Conservation (phyloP, 768 basidiomycete species). For the Termitomyces sp. region DNA sequence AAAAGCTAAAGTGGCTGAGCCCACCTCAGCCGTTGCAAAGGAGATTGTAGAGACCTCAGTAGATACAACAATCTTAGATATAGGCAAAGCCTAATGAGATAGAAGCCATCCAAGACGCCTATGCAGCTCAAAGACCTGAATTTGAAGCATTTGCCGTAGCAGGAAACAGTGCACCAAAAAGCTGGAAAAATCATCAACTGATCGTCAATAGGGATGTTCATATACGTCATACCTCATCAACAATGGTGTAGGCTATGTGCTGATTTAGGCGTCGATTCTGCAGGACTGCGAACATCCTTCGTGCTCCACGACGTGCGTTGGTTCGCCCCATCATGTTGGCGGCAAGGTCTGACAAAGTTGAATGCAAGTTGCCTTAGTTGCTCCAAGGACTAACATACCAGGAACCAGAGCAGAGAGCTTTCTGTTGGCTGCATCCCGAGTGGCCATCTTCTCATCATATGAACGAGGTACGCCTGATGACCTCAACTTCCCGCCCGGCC, state of each 20-base stretch:
- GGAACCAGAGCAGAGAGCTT: slow-evolving; percentile 91
- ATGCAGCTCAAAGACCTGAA: background rate
- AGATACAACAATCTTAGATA: slow-evolving; percentile 9
- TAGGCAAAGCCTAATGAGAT: slow-evolving; percentile 8
- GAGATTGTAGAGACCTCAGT: slow-evolving; percentile 3
- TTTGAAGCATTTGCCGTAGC: slow-evolving; percentile 3
- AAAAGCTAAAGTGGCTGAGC: slow-evolving; percentile 20
- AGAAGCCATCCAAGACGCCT: background rate
- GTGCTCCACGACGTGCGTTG: slow-evolving; percentile 89
- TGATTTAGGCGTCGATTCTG: slow-evolving; percentile 95
- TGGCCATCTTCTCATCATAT: slow-evolving; percentile 70
- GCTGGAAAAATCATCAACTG: slow-evolving; percentile 10
- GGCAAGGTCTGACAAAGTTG: slow-evolving; percentile 61
- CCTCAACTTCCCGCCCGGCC: slow-evolving; percentile 80
- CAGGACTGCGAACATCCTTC: slow-evolving; percentile 87
- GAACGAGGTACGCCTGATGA: slow-evolving; percentile 60
- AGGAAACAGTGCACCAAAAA: slow-evolving; percentile 26
- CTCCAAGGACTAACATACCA: slow-evolving; percentile 38
- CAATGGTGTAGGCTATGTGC: slow-evolving; percentile 81
- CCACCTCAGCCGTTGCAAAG: background rate
- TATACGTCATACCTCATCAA: slow-evolving; percentile 70
- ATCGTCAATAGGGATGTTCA: background rate
- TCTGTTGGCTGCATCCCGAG: slow-evolving; percentile 81
- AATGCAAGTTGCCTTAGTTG: background rate
- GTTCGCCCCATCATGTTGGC: slow-evolving; percentile 98